A percentile compares a stretch with the other conserved stretches of the same genome.
Conservation (phyloP, 495 filamentous ascomycete species). For the Amorphotheca resinae region DNA sequence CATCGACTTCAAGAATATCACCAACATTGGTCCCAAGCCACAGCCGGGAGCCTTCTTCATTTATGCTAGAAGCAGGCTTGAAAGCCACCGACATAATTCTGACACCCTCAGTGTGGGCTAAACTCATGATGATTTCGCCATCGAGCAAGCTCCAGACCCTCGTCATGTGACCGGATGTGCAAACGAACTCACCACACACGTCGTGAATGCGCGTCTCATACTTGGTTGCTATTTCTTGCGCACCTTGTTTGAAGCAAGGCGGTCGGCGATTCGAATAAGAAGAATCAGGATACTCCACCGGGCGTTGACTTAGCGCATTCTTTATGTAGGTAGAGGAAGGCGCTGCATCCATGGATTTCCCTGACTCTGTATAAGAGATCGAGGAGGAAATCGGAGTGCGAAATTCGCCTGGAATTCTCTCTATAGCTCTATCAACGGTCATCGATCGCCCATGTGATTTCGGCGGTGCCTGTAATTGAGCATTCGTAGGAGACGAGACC, state of each 20-base stretch:
- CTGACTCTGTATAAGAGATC: neutral
- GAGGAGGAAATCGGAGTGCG: constrained; percentile 5
- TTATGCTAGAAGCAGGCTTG: constrained; percentile 59
- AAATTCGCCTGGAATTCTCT: constrained; percentile 26
- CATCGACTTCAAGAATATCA: constrained; percentile 79
- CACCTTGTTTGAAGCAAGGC: constrained; percentile 57
- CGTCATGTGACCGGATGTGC: constrained; percentile 72
- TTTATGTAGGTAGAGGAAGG: constrained; percentile 9
- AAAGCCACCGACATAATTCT: constrained; percentile 74
- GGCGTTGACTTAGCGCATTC: constrained; percentile 1
- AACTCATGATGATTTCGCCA: constrained; percentile 67
- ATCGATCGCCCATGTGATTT: constrained; percentile 37
- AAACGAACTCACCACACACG: constrained; percentile 77
- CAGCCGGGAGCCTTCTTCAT: constrained; percentile 70
- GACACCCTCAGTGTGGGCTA: constrained; percentile 66
- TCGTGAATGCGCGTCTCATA: constrained; percentile 74
- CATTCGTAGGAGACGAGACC: constrained; percentile 33
- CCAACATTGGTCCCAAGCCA: constrained; percentile 86
- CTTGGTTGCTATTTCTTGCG: constrained; percentile 64
- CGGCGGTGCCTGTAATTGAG: constrained; percentile 25
- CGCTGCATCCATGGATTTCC: constrained; percentile 8
- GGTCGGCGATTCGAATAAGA: constrained; percentile 76
- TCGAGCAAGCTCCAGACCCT: constrained; percentile 75
- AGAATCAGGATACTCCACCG: constrained; percentile 66
- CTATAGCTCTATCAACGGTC: constrained; percentile 32